Base-by-base conservation (phyloP, 208 protist genomes). In the Trypanosoma melophagium region DNA sequence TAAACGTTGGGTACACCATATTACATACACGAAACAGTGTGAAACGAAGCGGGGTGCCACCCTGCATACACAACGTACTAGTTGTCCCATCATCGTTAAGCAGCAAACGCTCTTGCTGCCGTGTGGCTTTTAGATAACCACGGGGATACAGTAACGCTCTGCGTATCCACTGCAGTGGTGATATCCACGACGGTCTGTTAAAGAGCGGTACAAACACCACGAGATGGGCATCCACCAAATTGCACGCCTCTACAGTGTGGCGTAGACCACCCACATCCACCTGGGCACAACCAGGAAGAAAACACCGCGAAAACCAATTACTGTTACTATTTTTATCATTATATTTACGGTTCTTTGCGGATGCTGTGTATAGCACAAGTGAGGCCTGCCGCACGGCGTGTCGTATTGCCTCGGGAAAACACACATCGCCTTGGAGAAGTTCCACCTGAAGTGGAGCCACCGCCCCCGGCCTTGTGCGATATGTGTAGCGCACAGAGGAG, bases 161-260 rank as follows among this genome's bases (percentile, higher is more conserved):
- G 24, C 86, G 75, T 56, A 84, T 87, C 80, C 82, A 92, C 58
- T 84, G 88, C 22, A 84, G 19, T 7, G 86, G 80, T 35, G 78
- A 92, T 0, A 79, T 67, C 31, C 81, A 71, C 38, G 73, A 79
- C 41, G 57, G 58, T 56, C 80, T 74, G 28, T 87, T 79, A 74
- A 81, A 85, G n/a, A 89, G 72, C 3, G 86, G 86, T 0, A 77
- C 84, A 28, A 92, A 76, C 1, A 67, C 67, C 12, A 89, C 68
- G 58, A 92, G 86, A 59, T 89, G 86, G 13, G 80, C 83, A 35
- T 92, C 86, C 21, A 89, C 83, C 13, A 73, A 74, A 24, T 71
- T 66, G 60, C 83, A 92, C 7, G 79, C 72, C 19, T 89, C 81
- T 12, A 92, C 69, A 45, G 76, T 75, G 44, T 70, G 74, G 19